These are phyloP conservation scores for Tulasnella sp. DNA, from an alignment of 768 basidiomycete genomes.

Conservation along the genomic window DNA sequence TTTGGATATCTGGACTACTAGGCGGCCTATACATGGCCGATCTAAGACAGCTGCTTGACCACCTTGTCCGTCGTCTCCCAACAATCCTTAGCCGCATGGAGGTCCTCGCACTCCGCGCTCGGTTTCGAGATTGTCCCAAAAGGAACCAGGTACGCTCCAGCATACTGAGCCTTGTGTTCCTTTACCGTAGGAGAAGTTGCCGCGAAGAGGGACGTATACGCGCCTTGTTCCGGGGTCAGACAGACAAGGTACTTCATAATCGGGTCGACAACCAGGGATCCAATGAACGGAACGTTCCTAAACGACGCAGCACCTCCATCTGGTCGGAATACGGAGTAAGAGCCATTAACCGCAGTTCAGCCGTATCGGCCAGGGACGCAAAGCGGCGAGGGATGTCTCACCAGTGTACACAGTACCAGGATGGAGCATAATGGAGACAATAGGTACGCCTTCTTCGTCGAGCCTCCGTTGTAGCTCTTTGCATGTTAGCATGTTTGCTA, in stretches of 20 bases:
- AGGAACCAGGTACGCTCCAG: conserved; percentile 25
- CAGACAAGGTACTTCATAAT: conserved; percentile 11
- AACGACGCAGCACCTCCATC: not conserved
- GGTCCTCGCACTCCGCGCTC: conserved; percentile 29
- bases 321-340: not conserved
- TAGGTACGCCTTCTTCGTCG: conserved; percentile 46
- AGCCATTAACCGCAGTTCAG: not conserved
- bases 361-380: not conserved
- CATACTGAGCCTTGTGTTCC: not conserved
- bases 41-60: not conserved
- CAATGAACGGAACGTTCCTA: not conserved
- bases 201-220: conserved; percentile 31
- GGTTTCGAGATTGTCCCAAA: conserved; percentile 24
- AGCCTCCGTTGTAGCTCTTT: conserved; percentile 56
- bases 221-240: conserved; percentile 14
- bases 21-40: not conserved
- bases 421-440: conserved; percentile 50
- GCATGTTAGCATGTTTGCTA: conserved; percentile 56
- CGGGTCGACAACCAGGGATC: not conserved
- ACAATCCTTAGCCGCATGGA: conserved; percentile 19
- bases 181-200: conserved; percentile 27
- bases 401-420: conserved; percentile 47
- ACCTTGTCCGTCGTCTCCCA: conserved; percentile 26
- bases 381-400: not conserved
- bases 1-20: too few species aligned